Evolutionary conservation across 345 rosid genomes (phyloP).

Genomic region (Fremontodendron californicum): DNA sequence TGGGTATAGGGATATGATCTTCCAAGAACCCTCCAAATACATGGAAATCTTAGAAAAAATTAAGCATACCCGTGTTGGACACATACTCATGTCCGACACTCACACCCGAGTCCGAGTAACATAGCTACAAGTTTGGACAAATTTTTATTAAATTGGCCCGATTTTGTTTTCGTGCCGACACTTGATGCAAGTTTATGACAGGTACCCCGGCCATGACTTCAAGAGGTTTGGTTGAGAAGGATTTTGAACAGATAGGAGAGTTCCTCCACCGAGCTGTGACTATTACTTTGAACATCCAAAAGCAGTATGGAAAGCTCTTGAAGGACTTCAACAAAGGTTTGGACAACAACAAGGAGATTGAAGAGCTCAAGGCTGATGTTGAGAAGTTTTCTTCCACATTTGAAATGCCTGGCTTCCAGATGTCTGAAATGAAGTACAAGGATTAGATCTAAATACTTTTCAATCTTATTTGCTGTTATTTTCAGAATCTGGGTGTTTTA

Average conservation of each 20-base stretch:
- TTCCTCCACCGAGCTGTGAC: slow-evolving; percentile 87
- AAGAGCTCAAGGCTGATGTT: slow-evolving; percentile 72
- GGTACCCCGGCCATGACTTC: slow-evolving; percentile 98
- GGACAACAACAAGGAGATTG: slow-evolving; percentile 80
- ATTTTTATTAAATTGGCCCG: neutral
- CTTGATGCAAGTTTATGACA: slow-evolving; percentile 23
- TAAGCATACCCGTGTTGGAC: too few relatives aligned
- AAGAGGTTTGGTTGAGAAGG: slow-evolving; percentile 90
- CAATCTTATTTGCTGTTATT: neutral
- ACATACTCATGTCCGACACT: too few relatives aligned
- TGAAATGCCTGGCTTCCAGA: slow-evolving; percentile 78
- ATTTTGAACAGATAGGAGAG: slow-evolving; percentile 87
- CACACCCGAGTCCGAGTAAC: too few relatives aligned
- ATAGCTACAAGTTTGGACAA: neutral
- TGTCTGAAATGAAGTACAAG: slow-evolving; percentile 79
- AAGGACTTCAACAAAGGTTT: slow-evolving; percentile 89
- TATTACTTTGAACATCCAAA: slow-evolving; percentile 74
- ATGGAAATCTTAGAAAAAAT: too few relatives aligned
- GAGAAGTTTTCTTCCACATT: slow-evolving; percentile 67
- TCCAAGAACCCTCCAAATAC: too few relatives aligned
- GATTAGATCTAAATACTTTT: slow-evolving; percentile 27
- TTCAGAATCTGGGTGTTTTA: slow-evolving; percentile 14
- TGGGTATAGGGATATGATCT: too few relatives aligned
- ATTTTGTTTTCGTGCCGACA: neutral
- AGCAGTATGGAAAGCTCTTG: slow-evolving; percentile 77